These are phyloP conservation scores for Ascochyta rabiei DNA, from an alignment of 2,329 filamentous ascomycete genomes.

Conservation along the genomic window DNA sequence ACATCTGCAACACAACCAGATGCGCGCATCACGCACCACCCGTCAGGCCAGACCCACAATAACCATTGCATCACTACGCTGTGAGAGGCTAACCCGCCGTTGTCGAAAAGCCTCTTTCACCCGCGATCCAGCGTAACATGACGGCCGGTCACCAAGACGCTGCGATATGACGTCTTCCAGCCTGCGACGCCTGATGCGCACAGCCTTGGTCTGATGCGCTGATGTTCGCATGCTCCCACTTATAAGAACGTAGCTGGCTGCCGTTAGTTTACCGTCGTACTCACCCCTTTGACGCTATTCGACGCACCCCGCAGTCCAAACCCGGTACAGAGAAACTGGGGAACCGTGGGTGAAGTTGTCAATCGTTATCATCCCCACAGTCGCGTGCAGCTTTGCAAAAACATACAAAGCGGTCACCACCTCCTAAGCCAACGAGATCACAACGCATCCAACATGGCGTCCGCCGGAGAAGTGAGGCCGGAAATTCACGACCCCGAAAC, in stretches of 20 bases:
- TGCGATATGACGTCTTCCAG: conserved; percentile 13
- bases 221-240: neutral
- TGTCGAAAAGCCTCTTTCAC: neutral
- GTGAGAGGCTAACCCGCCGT: conserved; percentile 7
- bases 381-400: neutral
- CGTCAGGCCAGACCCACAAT: conserved; percentile 6
- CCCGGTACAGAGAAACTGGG: neutral
- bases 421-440: neutral
- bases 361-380: neutral
- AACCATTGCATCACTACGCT: conserved; percentile 12
- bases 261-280: neutral
- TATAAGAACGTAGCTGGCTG: conserved; percentile 9
- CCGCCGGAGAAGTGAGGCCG: conserved; percentile 14
- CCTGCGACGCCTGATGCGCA: conserved; percentile 3
- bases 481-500: conserved; percentile 26
- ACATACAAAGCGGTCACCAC: neutral
- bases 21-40: neutral
- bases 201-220: neutral
- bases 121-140: conserved; percentile 5
- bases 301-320: conserved; percentile 9
- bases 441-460: conserved; percentile 2
- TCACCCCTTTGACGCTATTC: neutral
- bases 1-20: neutral
- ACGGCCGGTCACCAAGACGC: conserved; percentile 8
- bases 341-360: conserved; percentile 1